Evolutionary conservation across 169 alveolate genomes (phyloP), one percentile per base, ranked within the genome.

Genomic region (Theileria annulata): DNA sequence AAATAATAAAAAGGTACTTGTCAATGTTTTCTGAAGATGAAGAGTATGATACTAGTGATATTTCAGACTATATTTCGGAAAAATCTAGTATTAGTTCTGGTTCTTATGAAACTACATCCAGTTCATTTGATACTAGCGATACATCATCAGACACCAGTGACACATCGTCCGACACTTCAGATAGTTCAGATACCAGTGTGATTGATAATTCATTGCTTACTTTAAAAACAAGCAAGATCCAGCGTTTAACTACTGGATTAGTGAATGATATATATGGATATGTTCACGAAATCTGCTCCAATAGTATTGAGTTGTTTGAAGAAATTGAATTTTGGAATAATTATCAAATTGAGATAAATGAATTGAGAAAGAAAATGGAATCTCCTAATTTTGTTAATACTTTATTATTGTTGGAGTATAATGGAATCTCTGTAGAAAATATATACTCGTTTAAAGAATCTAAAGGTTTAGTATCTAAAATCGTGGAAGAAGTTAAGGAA

Each of bases 401-500:
- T 0, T 47, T 77, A 13, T 35, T 69, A 25, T 59, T 77, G n/a
- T 48, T 77, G 76, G 85, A 77, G 31, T 77, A 42, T 28, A 77
- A 77, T 63, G 51, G 21, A 49, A 60, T 77, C 48, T 59, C 63
- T 15, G 78, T 66, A 48, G 37, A 77, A 5, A 19, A 21, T 49
- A 77, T 77, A 67, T 77, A 77, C 71, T 77, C 72, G n/a, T 77
- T 77, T 68, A 60, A 13, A 6, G 85, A 77, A 30, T 70, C 85
- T 4, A 31, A 66, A 19, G 76, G 49, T 3, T 37, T 72, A 27
- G 71, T 72, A 12, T 28, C 71, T 27, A 28, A 67, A 13, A 19
- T 69, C 63, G 15, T 47, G 2, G 60, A 21, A 17, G 42, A 49
- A 30, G 85, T 77, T 9, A 63, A 66, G 49, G 70, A 77, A 19